These are phyloP conservation scores for Solanum pinnatisectum DNA, from an alignment of 257 asterid species.

Conservation along the genomic window DNA sequence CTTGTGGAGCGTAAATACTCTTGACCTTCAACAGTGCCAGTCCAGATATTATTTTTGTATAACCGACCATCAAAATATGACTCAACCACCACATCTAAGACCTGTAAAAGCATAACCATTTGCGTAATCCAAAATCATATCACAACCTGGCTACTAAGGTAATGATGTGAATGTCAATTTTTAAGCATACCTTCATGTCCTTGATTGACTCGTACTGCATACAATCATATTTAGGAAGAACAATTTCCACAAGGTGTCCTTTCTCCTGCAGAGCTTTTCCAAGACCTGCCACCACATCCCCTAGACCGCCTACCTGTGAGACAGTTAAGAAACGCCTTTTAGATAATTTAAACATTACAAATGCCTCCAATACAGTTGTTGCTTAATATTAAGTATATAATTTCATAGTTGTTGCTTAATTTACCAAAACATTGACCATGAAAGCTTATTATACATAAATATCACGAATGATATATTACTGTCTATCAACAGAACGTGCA, in stretches of 20 bases:
- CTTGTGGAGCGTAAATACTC: neutral
- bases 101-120: conserved; percentile 40
- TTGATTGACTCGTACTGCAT: conserved; percentile 56
- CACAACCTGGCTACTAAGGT: neutral
- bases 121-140: conserved; percentile 1
- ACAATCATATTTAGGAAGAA: conserved; percentile 94
- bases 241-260: conserved; percentile 91
- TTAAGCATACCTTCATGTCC: conserved; percentile 53
- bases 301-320: conserved; percentile 89
- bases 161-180: neutral
- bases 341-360: neutral
- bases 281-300: conserved; percentile 95
- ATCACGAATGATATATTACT: neutral
- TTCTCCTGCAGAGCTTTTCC: conserved; percentile 88
- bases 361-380: neutral
- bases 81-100: conserved; percentile 69
- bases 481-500: neutral
- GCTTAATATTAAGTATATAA: neutral
- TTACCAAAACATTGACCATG: neutral
- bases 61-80: conserved; percentile 85
- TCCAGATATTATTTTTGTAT: conserved; percentile 84
- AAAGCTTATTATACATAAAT: neutral
- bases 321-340: neutral
- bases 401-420: neutral
- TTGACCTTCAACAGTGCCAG: conserved; percentile 88